Conservation (phyloP, 1,284 basidiomycete genomes). For the Ganoderma sp. region DNA sequence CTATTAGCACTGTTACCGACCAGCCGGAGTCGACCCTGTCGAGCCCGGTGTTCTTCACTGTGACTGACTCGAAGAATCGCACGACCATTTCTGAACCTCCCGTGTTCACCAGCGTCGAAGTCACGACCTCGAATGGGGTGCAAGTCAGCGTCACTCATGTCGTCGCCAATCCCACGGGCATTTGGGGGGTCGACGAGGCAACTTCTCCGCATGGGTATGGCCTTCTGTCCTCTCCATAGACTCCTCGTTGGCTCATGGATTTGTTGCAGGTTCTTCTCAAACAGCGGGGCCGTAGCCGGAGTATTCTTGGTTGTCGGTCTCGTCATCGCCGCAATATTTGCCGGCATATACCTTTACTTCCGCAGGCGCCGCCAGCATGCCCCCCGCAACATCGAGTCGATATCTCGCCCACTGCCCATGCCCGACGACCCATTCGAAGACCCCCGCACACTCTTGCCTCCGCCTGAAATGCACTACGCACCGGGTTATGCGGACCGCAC, state of each 20-base stretch:
- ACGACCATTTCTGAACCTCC: slow-evolving; percentile 48
- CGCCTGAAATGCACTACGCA: slow-evolving; percentile 29
- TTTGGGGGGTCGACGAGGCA: slow-evolving; percentile 32
- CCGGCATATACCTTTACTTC: slow-evolving; percentile 44
- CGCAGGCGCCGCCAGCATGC: slow-evolving; percentile 45
- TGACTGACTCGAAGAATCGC: slow-evolving; percentile 46
- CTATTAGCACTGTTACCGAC: slow-evolving; percentile 51
- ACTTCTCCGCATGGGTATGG: slow-evolving; percentile 26
- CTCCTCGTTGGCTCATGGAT: neutral
- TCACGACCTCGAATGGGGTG: slow-evolving; percentile 49
- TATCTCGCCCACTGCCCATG: slow-evolving; percentile 44
- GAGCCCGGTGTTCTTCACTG: slow-evolving; percentile 47
- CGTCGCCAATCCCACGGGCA: slow-evolving; percentile 53
- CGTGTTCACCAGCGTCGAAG: slow-evolving; percentile 52
- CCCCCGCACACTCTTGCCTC: slow-evolving; percentile 27
- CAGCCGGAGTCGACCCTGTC: slow-evolving; percentile 52
- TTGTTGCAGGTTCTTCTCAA: slow-evolving; percentile 54
- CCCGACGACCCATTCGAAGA: slow-evolving; percentile 41
- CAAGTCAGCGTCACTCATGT: slow-evolving; percentile 54
- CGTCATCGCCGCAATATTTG: slow-evolving; percentile 42
- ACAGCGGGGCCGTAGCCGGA: slow-evolving; percentile 60
- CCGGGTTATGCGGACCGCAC: slow-evolving; percentile 30
- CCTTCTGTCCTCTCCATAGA: slow-evolving; percentile 23
- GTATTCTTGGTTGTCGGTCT: slow-evolving; percentile 60
- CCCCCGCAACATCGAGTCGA: slow-evolving; percentile 40